phyloP scores from a whole-genome alignment of 352 stramenopile species.

The Peronospora farinosa region DNA sequence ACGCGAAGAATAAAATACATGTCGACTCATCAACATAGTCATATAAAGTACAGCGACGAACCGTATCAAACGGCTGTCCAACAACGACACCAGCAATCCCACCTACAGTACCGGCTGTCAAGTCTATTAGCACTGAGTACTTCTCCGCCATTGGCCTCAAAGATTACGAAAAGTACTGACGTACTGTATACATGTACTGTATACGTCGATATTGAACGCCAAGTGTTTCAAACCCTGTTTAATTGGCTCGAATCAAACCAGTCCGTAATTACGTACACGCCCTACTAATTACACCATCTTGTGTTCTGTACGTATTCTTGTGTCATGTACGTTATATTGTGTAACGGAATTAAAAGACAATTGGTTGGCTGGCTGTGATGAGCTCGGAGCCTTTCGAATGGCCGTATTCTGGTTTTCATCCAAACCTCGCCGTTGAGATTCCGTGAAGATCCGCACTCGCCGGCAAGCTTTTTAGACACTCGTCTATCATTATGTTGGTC shows the following conservation, averaged over 20 bases:
- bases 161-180: too few species aligned
- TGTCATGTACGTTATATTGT: conserved; percentile 22
- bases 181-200: too few species aligned
- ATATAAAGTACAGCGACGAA: conserved; percentile 12
- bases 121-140: conserved; percentile 39
- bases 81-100: conserved; percentile 49
- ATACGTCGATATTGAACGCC: too few species aligned
- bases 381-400: too few species aligned
- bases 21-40: neutral
- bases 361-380: conserved; percentile 29
- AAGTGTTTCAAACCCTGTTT: neutral
- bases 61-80: conserved; percentile 57
- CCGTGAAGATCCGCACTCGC: conserved; percentile 86
- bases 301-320: conserved; percentile 9
- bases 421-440: conserved; percentile 40
- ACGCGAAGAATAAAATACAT: neutral
- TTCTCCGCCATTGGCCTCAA: conserved; percentile 25
- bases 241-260: neutral
- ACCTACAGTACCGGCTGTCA: conserved; percentile 44
- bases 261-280: conserved; percentile 16
- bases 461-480: conserved; percentile 82
- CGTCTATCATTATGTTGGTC: conserved; percentile 83
- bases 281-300: neutral
- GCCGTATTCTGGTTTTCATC: conserved; percentile 50
- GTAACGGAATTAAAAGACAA: conserved; percentile 1